Conservation (phyloP, 768 basidiomycete species). For the Boletales sp. region DNA sequence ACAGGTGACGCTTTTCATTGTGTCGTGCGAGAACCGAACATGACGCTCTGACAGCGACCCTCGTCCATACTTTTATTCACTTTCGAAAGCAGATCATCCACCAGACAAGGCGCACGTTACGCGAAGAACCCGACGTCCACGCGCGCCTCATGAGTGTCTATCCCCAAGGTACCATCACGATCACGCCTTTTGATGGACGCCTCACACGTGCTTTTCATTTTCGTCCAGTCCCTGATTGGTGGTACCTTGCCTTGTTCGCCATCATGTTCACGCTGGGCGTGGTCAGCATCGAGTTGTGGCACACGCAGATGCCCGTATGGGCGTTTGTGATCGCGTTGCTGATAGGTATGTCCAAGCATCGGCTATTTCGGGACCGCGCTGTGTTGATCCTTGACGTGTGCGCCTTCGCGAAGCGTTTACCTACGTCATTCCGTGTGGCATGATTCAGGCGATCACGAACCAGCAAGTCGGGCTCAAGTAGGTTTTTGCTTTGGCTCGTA, state of each 20-base stretch:
- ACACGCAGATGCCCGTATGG: conserved; percentile 67
- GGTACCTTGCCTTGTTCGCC: conserved; percentile 69
- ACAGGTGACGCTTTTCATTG: conserved; percentile 42
- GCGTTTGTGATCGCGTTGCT: conserved; percentile 66
- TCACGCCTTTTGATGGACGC: neutral
- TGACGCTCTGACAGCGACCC: conserved; percentile 18
- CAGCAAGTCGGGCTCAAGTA: conserved; percentile 68
- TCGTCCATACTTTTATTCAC: conserved; percentile 45
- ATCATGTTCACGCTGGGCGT: conserved; percentile 71
- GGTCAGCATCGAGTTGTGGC: conserved; percentile 69
- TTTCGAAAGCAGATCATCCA: conserved; percentile 78
- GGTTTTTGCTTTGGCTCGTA: neutral
- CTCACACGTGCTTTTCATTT: neutral
- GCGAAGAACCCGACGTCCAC: conserved; percentile 82
- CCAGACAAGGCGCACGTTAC: conserved; percentile 63
- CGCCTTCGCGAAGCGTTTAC: conserved; percentile 29
- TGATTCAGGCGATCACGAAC: conserved; percentile 73
- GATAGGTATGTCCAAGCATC: conserved; percentile 32
- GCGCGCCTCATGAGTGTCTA: conserved; percentile 78
- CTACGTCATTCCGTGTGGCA: conserved; percentile 51
- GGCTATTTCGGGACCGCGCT: neutral
- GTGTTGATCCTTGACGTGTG: neutral
- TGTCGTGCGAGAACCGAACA: neutral
- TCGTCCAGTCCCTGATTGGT: conserved; percentile 73
- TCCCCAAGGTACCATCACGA: conserved; percentile 33